phyloP scores from a whole-genome alignment of 306 rosid species.

The Bauhinia variegata region DNA sequence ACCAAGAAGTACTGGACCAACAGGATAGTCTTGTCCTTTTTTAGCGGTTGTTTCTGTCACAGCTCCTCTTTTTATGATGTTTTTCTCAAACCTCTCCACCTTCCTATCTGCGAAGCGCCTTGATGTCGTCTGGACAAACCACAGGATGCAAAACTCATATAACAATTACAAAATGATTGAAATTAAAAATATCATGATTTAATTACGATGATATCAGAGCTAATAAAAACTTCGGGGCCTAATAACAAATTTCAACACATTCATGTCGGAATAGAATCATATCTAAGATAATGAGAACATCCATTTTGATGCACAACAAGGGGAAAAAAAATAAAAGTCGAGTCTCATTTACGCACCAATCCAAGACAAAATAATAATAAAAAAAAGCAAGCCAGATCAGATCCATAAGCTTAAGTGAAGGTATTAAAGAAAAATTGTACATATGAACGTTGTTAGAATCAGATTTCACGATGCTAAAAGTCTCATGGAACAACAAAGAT shows the following conservation, averaged over 20 bases:
- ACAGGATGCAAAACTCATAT: constrained; percentile 25
- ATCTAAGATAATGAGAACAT: background rate
- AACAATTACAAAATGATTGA: background rate
- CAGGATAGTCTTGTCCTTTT: constrained; percentile 90
- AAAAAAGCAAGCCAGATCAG: background rate
- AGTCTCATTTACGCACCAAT: too few relatives aligned
- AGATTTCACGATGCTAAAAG: too few relatives aligned
- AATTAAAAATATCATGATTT: background rate
- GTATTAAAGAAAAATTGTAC: too few relatives aligned
- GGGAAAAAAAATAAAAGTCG: too few relatives aligned
- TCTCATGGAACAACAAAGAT: too few relatives aligned
- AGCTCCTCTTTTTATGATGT: constrained; percentile 84
- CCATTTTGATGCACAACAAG: background rate
- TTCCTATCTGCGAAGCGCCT: constrained; percentile 92
- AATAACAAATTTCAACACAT: too few relatives aligned
- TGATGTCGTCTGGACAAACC: constrained; percentile 75
- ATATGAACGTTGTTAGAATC: too few relatives aligned
- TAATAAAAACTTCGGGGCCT: too few relatives aligned
- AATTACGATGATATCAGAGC: too few relatives aligned
- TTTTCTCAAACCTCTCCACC: constrained; percentile 88
- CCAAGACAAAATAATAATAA: too few relatives aligned
- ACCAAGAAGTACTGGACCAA: constrained; percentile 87
- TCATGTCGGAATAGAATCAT: too few relatives aligned
- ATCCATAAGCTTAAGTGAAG: constrained; percentile 17
- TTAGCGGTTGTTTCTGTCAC: constrained; percentile 83